Percentiles rank a stretch among this genome's conserved stretches.
phyloP scores from a whole-genome alignment of 176 grass and related monocot genomes.

The bread wheat (Triticum aestivum) region IWGSC_CS_RefSeq_v2.1 NC_057796.1:335268137-335268636 shows the following conservation, averaged over 20 bases:
- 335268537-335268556: constrained; percentile 29
- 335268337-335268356: neutral
- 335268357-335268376: neutral
- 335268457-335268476: constrained; percentile 7
- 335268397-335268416: neutral
- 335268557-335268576: constrained; percentile 9
- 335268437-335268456: constrained; percentile 10
- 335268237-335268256: neutral
- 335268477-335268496: constrained; percentile 18
- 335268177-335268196: neutral
- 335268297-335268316: neutral
- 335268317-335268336: neutral
- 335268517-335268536: constrained; percentile 12
- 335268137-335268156: too few species aligned
- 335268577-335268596: constrained; percentile 55
- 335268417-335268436: neutral
- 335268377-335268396: neutral
- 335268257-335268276: neutral
- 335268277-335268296: neutral
- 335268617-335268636: constrained; percentile 48
- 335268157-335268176: too few species aligned
- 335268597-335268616: constrained; percentile 52
- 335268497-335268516: constrained; percentile 21
- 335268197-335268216: neutral
- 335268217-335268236: neutral